Evolutionary conservation across 345 rosid species (phyloP), one percentile per base, ranked within the genome.

Genomic region (Brassica incana): DNA sequence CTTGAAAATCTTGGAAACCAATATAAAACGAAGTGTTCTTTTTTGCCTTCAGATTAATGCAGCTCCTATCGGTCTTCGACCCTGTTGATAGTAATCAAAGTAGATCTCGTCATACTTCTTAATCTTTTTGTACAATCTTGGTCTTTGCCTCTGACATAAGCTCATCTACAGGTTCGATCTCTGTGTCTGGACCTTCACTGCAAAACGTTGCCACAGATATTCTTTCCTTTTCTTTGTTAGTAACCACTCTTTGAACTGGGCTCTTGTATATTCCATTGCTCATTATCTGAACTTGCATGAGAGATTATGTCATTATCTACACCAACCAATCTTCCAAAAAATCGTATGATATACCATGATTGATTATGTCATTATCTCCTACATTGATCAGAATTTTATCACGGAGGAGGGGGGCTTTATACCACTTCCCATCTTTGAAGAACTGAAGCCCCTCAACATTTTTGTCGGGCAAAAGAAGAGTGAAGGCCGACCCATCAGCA

Each of bases 201-300:
- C 76, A 83, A 85, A 88, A 87, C 1, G 83, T 82, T 7, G 91
- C 91, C 20, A 88, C 43, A 16, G 87, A 84, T 40, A 80, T 72
- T 58, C 92, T 84, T 75, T 82, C 85, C 38, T 69, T 86, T 67
- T 83, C 86, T 7, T 76, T 65, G 78, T 85, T 84, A 2, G 89
- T 84, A 77, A 84, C 78, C 68, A 82, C 92, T 65, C 88, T 73
- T 69, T 84, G 88, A 30, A 83, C 58, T 5, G 83, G 62, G 73
- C 90, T 88, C 84, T 87, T 88, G 85, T 81, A 90, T 54, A 84
- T 81, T 12, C 88, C 91, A 72, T 90, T 88, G 80, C 88, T 86
- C 90, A 84, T 87, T 72, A 86, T 85, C 90, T 85, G 36, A 78
- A 77, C 15, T 23, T 7, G 20, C 33, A 29, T 8, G 4, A 18